A percentile compares a stretch with the other conserved stretches of the same genome.
phyloP scores from a whole-genome alignment of 257 asterid genomes.

The Anisodus tanguticus region DNA sequence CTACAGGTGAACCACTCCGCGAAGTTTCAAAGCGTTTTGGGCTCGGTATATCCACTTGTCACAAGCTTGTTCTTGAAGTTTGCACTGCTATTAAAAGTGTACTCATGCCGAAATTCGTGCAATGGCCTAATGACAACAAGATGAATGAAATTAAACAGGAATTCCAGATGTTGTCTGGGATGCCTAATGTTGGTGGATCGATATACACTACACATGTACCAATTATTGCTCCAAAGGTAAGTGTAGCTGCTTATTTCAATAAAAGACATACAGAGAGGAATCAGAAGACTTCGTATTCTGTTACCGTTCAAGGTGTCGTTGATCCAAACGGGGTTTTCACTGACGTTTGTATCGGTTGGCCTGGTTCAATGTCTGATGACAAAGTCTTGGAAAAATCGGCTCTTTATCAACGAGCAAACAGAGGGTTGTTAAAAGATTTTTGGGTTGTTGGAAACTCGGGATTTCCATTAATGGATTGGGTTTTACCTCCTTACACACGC shows the following conservation, averaged over 20 bases:
- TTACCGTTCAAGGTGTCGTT: slow-evolving; percentile 85
- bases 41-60: slow-evolving; percentile 89
- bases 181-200: slow-evolving; percentile 61
- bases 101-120: slow-evolving; percentile 72
- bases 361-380: slow-evolving; percentile 88
- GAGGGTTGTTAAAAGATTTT: slow-evolving; percentile 50
- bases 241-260: slow-evolving; percentile 66
- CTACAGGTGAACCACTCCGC: slow-evolving; percentile 95
- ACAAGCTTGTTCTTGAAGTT: slow-evolving; percentile 82
- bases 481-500: slow-evolving; percentile 64
- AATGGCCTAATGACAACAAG: slow-evolving; percentile 69
- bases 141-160: slow-evolving; percentile 43
- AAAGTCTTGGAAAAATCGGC: slow-evolving; percentile 82
- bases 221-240: slow-evolving; percentile 73
- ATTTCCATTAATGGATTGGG: slow-evolving; percentile 69
- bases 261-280: slow-evolving; percentile 81
- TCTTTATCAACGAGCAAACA: slow-evolving; percentile 62
- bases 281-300: slow-evolving; percentile 74
- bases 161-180: slow-evolving; percentile 57
- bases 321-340: slow-evolving; percentile 66
- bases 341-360: slow-evolving; percentile 88
- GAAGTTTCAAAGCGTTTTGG: slow-evolving; percentile 87
- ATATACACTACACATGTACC: slow-evolving; percentile 84
- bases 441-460: slow-evolving; percentile 66
- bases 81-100: slow-evolving; percentile 66